These are phyloP conservation scores for Lomentospora prolificans DNA, from an alignment of 2,329 filamentous ascomycete genomes.

Conservation along the genomic window DNA sequence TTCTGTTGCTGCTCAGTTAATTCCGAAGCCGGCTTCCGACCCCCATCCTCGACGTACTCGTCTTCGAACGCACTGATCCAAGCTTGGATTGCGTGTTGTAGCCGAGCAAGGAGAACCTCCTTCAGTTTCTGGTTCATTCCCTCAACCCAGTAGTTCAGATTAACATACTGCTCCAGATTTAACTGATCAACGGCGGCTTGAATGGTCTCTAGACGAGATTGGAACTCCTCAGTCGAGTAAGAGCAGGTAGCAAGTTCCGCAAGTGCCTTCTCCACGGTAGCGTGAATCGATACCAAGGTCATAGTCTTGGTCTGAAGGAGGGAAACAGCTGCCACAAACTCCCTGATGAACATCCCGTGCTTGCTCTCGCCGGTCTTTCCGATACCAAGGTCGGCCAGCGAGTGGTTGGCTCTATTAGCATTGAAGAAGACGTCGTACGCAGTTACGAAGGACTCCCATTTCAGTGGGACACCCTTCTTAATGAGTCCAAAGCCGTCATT, in stretches of 20 bases:
- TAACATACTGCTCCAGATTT: conserved; percentile 92
- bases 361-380: conserved; percentile 67
- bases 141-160: conserved; percentile 81
- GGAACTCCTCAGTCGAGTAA: conserved; percentile 73
- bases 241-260: conserved; percentile 74
- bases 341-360: conserved; percentile 91
- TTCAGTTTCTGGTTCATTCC: conserved; percentile 82
- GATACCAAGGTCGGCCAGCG: conserved; percentile 29
- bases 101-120: conserved; percentile 63
- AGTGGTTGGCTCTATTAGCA: conserved; percentile 36
- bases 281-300: conserved; percentile 67
- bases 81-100: conserved; percentile 72
- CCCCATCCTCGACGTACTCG: conserved; percentile 40
- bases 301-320: conserved; percentile 81
- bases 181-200: conserved; percentile 92
- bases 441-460: conserved; percentile 97
- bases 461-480: conserved; percentile 75
- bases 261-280: conserved; percentile 71
- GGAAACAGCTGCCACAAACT: conserved; percentile 81
- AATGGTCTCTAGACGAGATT: conserved; percentile 69
- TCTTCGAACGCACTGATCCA: conserved; percentile 85
- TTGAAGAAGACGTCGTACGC: conserved; percentile 78
- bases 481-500: conserved; percentile 82
- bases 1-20: conserved; percentile 36
- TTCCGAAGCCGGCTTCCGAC: conserved; percentile 38